Conservation (phyloP, 148 eudicot genomes). For the Camellia sinensis region DNA sequence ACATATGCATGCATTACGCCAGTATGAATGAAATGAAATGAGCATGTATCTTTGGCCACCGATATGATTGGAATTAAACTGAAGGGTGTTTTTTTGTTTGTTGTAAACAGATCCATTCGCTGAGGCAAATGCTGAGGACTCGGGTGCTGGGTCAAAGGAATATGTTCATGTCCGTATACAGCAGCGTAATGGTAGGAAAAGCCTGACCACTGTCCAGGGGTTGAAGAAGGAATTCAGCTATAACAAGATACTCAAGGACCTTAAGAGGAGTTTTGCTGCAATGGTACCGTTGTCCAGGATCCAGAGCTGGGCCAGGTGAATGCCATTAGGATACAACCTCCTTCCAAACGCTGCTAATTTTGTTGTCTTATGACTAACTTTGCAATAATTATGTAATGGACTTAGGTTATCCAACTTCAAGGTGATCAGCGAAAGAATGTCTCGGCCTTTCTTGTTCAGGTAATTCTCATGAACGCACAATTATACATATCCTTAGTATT, state of each 20-base stretch:
- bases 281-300: constrained; percentile 39
- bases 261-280: constrained; percentile 43
- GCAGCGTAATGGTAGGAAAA: constrained; percentile 39
- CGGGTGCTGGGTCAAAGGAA: constrained; percentile 35
- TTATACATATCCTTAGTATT: not conserved
- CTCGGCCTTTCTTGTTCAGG: constrained; percentile 33
- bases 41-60: not conserved
- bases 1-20: no score
- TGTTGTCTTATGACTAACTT: not conserved
- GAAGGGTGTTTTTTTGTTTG: not conserved
- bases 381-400: not conserved
- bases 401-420: constrained; percentile 36
- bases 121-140: constrained; percentile 36
- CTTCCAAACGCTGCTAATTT: not conserved
- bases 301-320: constrained; percentile 39
- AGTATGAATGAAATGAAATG: not conserved
- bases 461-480: not conserved
- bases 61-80: not conserved
- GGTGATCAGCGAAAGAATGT: constrained; percentile 38
- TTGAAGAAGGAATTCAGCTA: constrained; percentile 39
- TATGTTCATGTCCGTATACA: constrained; percentile 37
- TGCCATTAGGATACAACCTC: not conserved
- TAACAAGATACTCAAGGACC: constrained; percentile 39
- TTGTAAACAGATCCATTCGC: constrained; percentile 31
- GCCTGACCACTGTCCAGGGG: constrained; percentile 40